Base-by-base conservation (phyloP, 2,329 filamentous ascomycete species). In the Botryotinia narcissicola region DNA sequence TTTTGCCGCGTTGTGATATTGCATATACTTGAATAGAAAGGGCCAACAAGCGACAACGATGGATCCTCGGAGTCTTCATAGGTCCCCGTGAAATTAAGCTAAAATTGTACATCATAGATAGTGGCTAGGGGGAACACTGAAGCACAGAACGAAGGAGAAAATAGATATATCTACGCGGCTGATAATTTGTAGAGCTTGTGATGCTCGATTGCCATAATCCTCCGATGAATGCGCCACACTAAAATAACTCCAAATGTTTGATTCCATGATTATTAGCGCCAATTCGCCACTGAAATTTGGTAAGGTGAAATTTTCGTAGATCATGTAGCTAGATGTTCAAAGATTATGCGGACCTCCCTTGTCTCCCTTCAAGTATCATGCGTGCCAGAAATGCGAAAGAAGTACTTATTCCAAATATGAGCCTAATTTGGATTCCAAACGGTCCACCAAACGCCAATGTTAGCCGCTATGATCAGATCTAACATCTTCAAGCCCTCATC, bases 401-500 rank as follows among this genome's bases (percentile, higher is more conserved):
- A 69, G 66, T 57, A 57, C 16, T 25, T 18, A 12, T 8, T 42
- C 25, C 22, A 37, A 42, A 32, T 35, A 67, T 22, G 29, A 54
- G 32, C 61, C 35, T 72, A 69, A 8, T 59, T 72, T 40, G 71
- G 71, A 63, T 93, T 92, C 88, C 94, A 98, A 6, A 93, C 90
- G 78, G 91, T 90, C 95, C 95, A 98, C 93, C 95, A 99, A 25
- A 98, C 85, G 1, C 93, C 94, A 83, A 99, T 89, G 80, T 97
- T 98, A 18, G 94, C 92, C 6, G 95, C 93, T 32, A 99, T 93
- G 0, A 97, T 86, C 74, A 99, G 82, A 85, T 99, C 96, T 79
- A 98, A 83, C 95, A 99, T 98, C 85, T 97, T 97, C 76, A 97
- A 84, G 0, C 96, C 96, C 79, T 97, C 95, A 73, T 95, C 90